Conservation (phyloP, 306 rosid species). For the Psophocarpus tetragonolobus region DNA sequence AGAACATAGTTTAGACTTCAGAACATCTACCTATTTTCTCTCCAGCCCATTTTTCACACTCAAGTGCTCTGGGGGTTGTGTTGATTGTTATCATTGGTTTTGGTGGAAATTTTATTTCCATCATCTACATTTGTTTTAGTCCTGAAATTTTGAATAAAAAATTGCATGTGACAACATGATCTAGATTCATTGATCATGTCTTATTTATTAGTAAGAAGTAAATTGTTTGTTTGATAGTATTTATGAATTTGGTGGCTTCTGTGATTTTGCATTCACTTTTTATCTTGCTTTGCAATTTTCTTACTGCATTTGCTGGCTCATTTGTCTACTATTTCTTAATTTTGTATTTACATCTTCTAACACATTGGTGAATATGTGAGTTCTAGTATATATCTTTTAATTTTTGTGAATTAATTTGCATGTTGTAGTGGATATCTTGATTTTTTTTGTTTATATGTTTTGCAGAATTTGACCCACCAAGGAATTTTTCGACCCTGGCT, state of each 20-base stretch:
- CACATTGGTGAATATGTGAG: not conserved
- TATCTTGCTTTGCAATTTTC: not conserved
- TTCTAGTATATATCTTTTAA: not conserved
- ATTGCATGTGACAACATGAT: not conserved
- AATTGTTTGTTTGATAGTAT: not conserved
- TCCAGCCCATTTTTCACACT: not conserved
- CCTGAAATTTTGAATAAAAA: no score
- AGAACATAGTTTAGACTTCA: not conserved
- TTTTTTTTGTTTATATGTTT: not conserved
- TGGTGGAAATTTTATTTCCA: not conserved
- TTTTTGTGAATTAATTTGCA: not conserved
- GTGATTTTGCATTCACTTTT: not conserved
- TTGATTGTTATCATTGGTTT: not conserved
- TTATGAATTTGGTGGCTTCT: not conserved
- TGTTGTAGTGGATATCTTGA: not conserved
- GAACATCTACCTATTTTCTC: not conserved
- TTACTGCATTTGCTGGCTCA: not conserved
- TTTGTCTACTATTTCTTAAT: constrained; percentile 11
- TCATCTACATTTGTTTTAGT: not conserved
- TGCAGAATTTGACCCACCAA: constrained; percentile 49
- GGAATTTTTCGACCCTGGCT: constrained; percentile 68
- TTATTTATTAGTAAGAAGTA: not conserved
- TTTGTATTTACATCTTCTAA: not conserved
- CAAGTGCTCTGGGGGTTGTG: not conserved
- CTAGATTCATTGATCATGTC: not conserved